A percentile compares a stretch with the other conserved stretches of the same genome.
Conservation (phyloP, 495 filamentous ascomycete species). For the Neurospora sp. region DNA sequence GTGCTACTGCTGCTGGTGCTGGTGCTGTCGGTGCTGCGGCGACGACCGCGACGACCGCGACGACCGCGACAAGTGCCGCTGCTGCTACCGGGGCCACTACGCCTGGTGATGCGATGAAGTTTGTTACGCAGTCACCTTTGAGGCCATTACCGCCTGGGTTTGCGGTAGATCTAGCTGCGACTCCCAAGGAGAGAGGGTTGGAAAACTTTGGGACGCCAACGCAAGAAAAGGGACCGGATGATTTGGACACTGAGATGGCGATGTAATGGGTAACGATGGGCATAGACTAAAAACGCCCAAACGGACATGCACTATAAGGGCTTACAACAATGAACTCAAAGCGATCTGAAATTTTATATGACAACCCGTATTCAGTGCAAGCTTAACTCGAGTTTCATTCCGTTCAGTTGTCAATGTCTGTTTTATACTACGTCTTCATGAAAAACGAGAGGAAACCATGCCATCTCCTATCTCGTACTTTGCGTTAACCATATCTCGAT, state of each 20-base stretch:
- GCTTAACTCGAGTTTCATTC: not conserved
- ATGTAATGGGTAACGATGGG: not conserved
- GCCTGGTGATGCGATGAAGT: constrained; percentile 8
- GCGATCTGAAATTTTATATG: not conserved
- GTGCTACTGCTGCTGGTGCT: constrained; percentile 8
- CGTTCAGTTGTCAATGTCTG: not conserved
- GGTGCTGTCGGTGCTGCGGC: constrained; percentile 11
- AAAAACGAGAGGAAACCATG: not conserved
- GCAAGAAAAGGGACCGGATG: constrained; percentile 30
- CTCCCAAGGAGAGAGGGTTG: constrained; percentile 37
- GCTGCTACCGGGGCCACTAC: constrained; percentile 3
- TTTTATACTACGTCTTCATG: not conserved
- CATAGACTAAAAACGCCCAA: not conserved
- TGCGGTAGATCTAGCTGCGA: constrained; percentile 19
- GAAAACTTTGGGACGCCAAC: constrained; percentile 53
- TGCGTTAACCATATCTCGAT: not conserved
- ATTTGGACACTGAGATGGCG: constrained; percentile 14
- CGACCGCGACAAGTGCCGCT: constrained; percentile 20
- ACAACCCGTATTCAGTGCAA: not conserved
- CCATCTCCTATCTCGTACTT: not conserved
- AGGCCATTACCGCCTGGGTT: constrained; percentile 18
- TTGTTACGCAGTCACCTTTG: constrained; percentile 21
- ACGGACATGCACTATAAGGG: not conserved
- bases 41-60: constrained; percentile 1
- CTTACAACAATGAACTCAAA: not conserved